Conservation (phyloP, 805 yeast genomes). For the Candida stauntonica region DNA sequence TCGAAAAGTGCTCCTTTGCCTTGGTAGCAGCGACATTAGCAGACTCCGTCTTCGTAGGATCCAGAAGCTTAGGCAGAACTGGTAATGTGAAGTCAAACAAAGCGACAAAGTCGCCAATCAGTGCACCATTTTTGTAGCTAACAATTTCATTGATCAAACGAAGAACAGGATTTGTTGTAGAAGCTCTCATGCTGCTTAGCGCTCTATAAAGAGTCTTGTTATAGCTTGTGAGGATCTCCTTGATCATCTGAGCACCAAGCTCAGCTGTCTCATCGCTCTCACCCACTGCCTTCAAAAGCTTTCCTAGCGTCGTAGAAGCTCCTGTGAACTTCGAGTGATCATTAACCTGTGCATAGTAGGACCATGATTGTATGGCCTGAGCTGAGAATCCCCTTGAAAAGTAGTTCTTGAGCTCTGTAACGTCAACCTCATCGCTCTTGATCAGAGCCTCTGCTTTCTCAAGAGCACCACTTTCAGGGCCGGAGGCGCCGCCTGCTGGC, state of each 20-base stretch:
- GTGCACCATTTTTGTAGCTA: slow-evolving; percentile 42
- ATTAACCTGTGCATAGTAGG: slow-evolving; percentile 41
- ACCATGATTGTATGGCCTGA: slow-evolving; percentile 43
- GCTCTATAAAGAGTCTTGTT: slow-evolving; percentile 65
- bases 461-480: slow-evolving; percentile 16
- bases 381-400: slow-evolving; percentile 31
- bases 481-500: slow-evolving; percentile 9
- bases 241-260: slow-evolving; percentile 38
- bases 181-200: slow-evolving; percentile 51
- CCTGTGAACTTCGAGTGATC: slow-evolving; percentile 49
- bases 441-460: slow-evolving; percentile 18
- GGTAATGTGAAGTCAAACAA: slow-evolving; percentile 65
- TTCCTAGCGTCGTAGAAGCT: slow-evolving; percentile 39
- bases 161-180: slow-evolving; percentile 58
- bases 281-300: slow-evolving; percentile 26
- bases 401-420: slow-evolving; percentile 27
- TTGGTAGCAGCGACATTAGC: slow-evolving; percentile 33
- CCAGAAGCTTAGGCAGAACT: slow-evolving; percentile 55
- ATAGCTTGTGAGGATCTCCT: slow-evolving; percentile 50
- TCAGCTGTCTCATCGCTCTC: slow-evolving; percentile 19
- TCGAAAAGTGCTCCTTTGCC: slow-evolving; percentile 35
- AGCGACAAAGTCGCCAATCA: slow-evolving; percentile 55
- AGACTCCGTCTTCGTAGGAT: slow-evolving; percentile 47
- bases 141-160: slow-evolving; percentile 51
- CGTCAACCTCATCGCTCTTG: slow-evolving; percentile 10